Evolutionary conservation across 345 rosid species (phyloP).

Genomic region (Trapa bicornis): DNA sequence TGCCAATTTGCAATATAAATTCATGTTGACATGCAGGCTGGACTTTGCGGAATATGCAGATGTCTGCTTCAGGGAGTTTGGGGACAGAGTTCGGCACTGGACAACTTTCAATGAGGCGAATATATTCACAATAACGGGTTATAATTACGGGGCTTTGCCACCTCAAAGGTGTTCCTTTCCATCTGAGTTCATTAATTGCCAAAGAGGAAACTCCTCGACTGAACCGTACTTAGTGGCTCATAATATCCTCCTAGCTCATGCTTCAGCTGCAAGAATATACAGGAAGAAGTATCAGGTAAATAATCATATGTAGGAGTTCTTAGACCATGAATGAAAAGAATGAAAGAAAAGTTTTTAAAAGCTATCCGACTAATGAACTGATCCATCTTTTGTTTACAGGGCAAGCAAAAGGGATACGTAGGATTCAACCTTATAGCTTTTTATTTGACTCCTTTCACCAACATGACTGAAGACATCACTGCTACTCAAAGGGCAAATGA

Average conservation of each 20-base stretch:
- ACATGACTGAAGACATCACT: constrained; percentile 16
- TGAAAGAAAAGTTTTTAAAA: neutral
- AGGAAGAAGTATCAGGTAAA: constrained; percentile 43
- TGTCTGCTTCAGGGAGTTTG: constrained; percentile 33
- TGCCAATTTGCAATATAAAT: neutral
- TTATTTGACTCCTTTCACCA: constrained; percentile 13
- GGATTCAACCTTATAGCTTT: constrained; percentile 22
- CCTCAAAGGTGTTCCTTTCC: constrained; percentile 30
- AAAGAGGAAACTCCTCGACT: constrained; percentile 38
- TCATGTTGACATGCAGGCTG: constrained; percentile 15
- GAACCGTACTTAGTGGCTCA: constrained; percentile 63
- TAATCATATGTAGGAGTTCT: neutral
- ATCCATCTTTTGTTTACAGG: constrained; percentile 12
- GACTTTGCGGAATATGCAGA: constrained; percentile 29
- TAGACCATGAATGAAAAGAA: neutral
- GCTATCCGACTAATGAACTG: neutral
- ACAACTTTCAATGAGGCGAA: constrained; percentile 36
- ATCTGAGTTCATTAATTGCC: constrained; percentile 18
- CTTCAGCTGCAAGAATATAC: constrained; percentile 47
- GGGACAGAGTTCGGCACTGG: constrained; percentile 32
- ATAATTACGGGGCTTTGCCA: constrained; percentile 16
- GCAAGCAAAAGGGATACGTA: constrained; percentile 17
- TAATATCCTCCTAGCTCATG: constrained; percentile 55
- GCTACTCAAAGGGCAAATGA: constrained; percentile 36
- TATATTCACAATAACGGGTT: constrained; percentile 16